phyloP scores from a whole-genome alignment of 306 rosid genomes.

The Quillaja saponaria region DNA sequence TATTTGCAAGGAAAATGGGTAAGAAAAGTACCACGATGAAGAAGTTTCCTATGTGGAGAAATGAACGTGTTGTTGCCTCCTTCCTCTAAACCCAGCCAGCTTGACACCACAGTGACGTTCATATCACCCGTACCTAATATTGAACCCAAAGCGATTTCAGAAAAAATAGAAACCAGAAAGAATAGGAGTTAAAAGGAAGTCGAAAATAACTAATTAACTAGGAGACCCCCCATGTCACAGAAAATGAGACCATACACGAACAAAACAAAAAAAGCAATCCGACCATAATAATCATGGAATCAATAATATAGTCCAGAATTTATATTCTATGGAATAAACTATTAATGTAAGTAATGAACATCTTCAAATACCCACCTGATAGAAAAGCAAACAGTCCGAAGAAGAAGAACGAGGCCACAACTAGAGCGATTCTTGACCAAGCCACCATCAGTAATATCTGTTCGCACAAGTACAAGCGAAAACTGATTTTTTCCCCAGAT shows the following conservation, averaged over 20 bases:
- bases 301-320: neutral
- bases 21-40: constrained; percentile 34
- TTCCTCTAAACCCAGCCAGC: constrained; percentile 14
- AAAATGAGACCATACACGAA: constrained; percentile 23
- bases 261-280: neutral
- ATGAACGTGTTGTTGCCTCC: constrained; percentile 13
- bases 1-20: neutral
- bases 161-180: neutral
- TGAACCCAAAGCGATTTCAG: neutral
- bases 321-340: too few relatives aligned
- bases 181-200: neutral
- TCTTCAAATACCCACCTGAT: constrained; percentile 31
- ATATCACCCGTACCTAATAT: constrained; percentile 34
- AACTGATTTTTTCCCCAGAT: neutral
- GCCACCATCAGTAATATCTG: constrained; percentile 39
- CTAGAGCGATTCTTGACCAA: constrained; percentile 13
- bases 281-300: constrained; percentile 1
- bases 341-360: neutral
- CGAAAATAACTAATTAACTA: too few relatives aligned
- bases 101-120: constrained; percentile 3
- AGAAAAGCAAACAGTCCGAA: constrained; percentile 29
- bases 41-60: constrained; percentile 68
- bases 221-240: constrained; percentile 15
- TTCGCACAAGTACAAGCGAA: too few relatives aligned
- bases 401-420: constrained; percentile 21